Evolutionary conservation across 148 eudicot genomes (phyloP), one percentile per base, ranked within the genome.

Genomic region (Diospyros lotus): DNA sequence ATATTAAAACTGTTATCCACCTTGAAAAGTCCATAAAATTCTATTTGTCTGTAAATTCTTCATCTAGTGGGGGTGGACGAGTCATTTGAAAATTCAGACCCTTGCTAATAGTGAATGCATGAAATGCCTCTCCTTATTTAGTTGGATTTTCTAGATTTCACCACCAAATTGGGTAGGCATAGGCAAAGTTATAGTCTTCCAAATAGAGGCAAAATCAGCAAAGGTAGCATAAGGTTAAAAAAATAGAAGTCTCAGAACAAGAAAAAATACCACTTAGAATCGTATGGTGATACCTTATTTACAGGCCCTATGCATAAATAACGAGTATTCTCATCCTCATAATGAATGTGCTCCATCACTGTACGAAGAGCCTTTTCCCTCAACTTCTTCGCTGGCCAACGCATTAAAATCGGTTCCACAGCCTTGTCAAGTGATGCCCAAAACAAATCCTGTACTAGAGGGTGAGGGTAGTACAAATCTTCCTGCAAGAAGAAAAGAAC

Each of bases 381-480:
- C 77, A 95, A 78, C 79, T 79, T 92, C 69, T 89, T 91, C 38
- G 86, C 96, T 17, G 99, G 99, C 99, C 99, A 93, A 41, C 68
- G 86, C 91, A 85, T 77, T 66, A 95, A 75, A 76, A 95, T 45
- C 63, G 99, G 99, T 80, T 95, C 99, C 64, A 84, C 89, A 68
- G 80, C 75, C 80, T 93, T 92, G 76, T 95, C 82, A 78, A 95
- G 91, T 60, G 93, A 63, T 77, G 85, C 86, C 99, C 99, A 95
- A 68, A 95, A 89, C 67, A 89, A 73, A 80, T 95, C 98, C 78
- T 95, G 99, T 64, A 91, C 77, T 66, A 88, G 77, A 69, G 99
- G 96, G 68, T 95, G 99, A 64, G 96, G 96, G 80, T 95, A 92
- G 86, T 95, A 95, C 72, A 95, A 91, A 77, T 95, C 99, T 89